Base-by-base conservation (phyloP, 1,284 basidiomycete genomes). In the Bjerkandera adusta region DNA sequence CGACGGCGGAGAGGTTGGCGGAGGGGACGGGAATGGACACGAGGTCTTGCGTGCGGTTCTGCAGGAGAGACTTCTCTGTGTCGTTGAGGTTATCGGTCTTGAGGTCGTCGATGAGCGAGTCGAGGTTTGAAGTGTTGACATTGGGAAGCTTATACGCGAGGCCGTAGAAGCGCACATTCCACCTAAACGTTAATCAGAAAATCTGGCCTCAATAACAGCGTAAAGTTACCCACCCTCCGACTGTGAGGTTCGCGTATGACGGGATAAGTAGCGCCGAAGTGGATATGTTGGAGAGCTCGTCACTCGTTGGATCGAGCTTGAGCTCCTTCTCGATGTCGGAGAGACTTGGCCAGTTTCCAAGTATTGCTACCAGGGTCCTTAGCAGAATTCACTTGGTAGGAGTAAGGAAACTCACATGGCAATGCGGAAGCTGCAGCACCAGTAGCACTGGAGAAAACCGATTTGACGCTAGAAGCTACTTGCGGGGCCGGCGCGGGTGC, bases 101-200 rank as follows among this genome's bases (percentile, higher is more conserved):
- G 11, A 62, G 53, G 16, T 47, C 60, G 43, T 59, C 43, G 42
- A 62, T 58, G 24, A 60, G 35, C 4, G 56, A 59, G 44, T 52
- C 55, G 22, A 62, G 48, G 22, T 52, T 54, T n/a, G 49, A 50
- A 10, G 60, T 56, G 38, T 48, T 57, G 50, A 60, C 37, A 45
- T 58, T 60, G 6, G 57, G 54, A 2, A 55, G 54, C 43, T 62
- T 60, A 48, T 60, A 59, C 7, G 55, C 54, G 0, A 61, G 51
- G 10, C 59, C 59, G 36, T 61, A 61, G 50, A 59, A 61, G 15
- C 59, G 59, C 10, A 61, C 43, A 29, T 59, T 61, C 59, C 59
- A 61, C 21, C 57, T 59, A 13, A 11, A 20, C 3, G 13, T 10
- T 6, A 11, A n/a, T 21, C 32, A 20, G 40, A 37, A 22, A 25